phyloP scores from a whole-genome alignment of 1,284 basidiomycete species.

The Ceratobasidium sp. region DNA sequence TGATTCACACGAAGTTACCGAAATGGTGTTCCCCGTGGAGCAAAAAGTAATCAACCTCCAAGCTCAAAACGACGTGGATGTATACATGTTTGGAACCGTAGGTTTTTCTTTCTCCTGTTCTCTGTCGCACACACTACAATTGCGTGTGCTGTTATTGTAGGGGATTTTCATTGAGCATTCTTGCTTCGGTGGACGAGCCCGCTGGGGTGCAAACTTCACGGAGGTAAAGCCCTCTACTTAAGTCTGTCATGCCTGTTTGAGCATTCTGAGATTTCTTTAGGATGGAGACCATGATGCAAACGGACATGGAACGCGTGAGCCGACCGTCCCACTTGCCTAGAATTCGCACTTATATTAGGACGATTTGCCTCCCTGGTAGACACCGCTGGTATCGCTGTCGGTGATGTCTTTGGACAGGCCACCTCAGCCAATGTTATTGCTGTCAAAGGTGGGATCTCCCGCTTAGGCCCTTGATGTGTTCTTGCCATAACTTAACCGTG shows the following conservation, averaged over 20 bases:
- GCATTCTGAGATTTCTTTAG: neutral
- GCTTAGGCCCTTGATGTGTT: constrained; percentile 80
- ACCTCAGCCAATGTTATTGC: constrained; percentile 1
- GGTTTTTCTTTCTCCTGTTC: too few species aligned
- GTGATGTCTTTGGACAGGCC: constrained; percentile 1
- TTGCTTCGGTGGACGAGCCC: constrained; percentile 42
- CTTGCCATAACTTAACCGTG: constrained; percentile 72
- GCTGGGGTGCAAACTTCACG: constrained; percentile 53
- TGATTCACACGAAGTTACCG: too few species aligned
- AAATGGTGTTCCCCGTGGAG: too few species aligned
- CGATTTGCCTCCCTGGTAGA: neutral
- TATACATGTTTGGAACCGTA: too few species aligned
- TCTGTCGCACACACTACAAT: too few species aligned
- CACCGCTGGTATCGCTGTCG: constrained; percentile 6
- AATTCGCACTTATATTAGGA: neutral
- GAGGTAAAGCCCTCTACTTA: constrained; percentile 47
- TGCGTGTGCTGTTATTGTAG: neutral
- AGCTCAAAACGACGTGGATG: too few species aligned
- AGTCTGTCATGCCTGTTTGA: neutral
- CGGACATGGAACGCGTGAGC: constrained; percentile 44
- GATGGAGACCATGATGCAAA: constrained; percentile 47
- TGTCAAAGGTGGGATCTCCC: constrained; percentile 72
- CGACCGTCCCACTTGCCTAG: neutral
- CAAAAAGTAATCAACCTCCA: too few species aligned
- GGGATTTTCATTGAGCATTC: constrained; percentile 35